Percentiles rank a stretch among this genome's conserved stretches.
Conservation (phyloP, 371 early-diverging fungal genomes). For the Syncephalis fuscata region DNA sequence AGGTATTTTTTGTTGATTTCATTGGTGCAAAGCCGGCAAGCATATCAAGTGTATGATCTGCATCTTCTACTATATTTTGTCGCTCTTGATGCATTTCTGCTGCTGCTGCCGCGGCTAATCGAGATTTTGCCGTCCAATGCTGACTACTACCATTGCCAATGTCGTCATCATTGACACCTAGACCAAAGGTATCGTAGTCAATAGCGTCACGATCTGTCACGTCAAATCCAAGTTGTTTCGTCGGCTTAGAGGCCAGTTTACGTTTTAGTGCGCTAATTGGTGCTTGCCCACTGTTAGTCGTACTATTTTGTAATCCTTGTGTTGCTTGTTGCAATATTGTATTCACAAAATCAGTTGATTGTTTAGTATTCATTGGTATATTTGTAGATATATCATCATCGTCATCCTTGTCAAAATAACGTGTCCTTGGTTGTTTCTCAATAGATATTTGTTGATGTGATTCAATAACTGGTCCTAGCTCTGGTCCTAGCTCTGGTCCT, state of each 20-base stretch:
- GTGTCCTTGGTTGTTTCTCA: slow-evolving; percentile 11
- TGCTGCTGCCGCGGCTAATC: slow-evolving; percentile 1
- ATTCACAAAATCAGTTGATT: not conserved
- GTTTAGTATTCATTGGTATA: not conserved
- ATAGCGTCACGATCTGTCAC: slow-evolving; percentile 4
- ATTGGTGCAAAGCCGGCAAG: not conserved
- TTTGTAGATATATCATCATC: slow-evolving; percentile 1
- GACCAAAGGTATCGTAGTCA: slow-evolving; percentile 25
- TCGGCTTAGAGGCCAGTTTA: slow-evolving; percentile 12
- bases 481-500: slow-evolving; percentile 6
- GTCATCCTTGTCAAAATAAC: slow-evolving; percentile 13
- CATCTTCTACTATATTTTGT: not conserved
- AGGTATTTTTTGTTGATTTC: not conserved
- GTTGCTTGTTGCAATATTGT: not conserved
- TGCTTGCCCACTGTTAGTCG: no score
- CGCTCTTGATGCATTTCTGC: not conserved
- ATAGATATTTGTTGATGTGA: slow-evolving; percentile 6
- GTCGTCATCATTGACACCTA: slow-evolving; percentile 24
- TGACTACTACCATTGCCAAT: slow-evolving; percentile 19
- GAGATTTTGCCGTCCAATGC: slow-evolving; percentile 10
- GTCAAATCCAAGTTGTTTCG: not conserved
- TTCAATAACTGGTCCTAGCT: slow-evolving; percentile 16
- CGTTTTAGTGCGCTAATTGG: slow-evolving; percentile 7
- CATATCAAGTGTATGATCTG: not conserved
- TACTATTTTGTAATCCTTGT: not conserved